Evolutionary conservation across 148 eudicot genomes (phyloP), one percentile per base, ranked within the genome.

Genomic region (Cornus controversa): DNA sequence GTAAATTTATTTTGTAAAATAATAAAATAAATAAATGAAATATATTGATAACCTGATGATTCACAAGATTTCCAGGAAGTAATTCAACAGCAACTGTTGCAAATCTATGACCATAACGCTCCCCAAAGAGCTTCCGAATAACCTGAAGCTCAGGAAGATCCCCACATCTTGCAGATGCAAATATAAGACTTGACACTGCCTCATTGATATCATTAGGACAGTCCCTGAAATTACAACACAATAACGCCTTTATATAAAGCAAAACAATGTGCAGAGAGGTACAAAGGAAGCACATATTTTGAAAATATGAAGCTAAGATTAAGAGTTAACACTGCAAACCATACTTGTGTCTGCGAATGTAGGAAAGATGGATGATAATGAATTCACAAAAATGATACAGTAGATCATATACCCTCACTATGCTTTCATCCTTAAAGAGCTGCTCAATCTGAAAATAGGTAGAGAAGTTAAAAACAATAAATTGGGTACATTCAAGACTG

Each of bases 61-160:
- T 92, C 45, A 93, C 99, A 45, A 85, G 90, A 76, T 90, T 93
- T 29, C 98, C 99, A 4, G 92, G 93, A 62, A 81, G 89, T 70
- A 92, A 71, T 37, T 91, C 92, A 15, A 88, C 80, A 57, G 97
- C 91, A 26, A 72, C 47, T 1, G 42, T 58, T 0, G 75, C 88
- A 28, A 90, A 86, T 40, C 71, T 84, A 27, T 81, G 84, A 36
- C 99, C 98, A 82, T 93, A 92, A 24, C 92, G 90, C 78, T 90
- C 84, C 15, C 85, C 72, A 64, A 96, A 93, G 73, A 96, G 88
- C 84, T 89, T 85, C 36, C 99, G 77, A 7, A 93, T 77, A 8
- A 57, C 67, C 26, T 60, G 62, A 27, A 96, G 94, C 86, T 96
- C 98, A 0, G 97, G 99, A 20, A 96, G 42, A 63, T 89, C 91